A percentile compares a stretch with the other conserved stretches of the same genome.
Evolutionary conservation across 352 stramenopile genomes (phyloP).

Genomic region (Phytophthora ramorum): DNA sequence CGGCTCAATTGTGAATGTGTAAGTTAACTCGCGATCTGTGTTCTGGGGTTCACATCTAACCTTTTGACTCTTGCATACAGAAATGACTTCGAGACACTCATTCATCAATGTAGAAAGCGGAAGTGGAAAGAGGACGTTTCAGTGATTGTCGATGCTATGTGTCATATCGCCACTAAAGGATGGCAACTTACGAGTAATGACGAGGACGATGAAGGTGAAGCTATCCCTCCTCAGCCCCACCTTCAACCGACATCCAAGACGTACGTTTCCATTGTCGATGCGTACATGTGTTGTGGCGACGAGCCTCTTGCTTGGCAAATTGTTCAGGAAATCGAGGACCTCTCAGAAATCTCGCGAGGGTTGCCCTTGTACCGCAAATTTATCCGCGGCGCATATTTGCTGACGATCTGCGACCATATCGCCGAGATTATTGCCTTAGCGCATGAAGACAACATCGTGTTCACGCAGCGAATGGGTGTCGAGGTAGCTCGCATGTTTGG

Average conservation of each 20-base stretch:
- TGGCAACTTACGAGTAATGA: conserved; percentile 34
- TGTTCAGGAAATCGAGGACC: conserved; percentile 53
- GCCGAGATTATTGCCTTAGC: conserved; percentile 56
- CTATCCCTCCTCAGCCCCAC: conserved; percentile 58
- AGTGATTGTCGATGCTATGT: conserved; percentile 69
- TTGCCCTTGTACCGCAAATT: conserved; percentile 76
- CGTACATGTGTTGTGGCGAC: conserved; percentile 75
- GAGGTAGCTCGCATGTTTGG: conserved; percentile 76
- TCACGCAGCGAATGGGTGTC: conserved; percentile 71
- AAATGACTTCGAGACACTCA: conserved; percentile 84
- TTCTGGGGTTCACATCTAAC: background rate
- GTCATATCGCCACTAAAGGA: conserved; percentile 48
- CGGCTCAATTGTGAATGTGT: conserved; percentile 65
- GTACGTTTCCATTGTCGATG: conserved; percentile 75
- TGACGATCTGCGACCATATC: conserved; percentile 71
- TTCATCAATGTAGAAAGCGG: conserved; percentile 83
- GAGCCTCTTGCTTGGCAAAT: conserved; percentile 64
- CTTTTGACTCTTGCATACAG: conserved; percentile 31
- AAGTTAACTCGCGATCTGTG: conserved; percentile 11
- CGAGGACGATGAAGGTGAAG: background rate
- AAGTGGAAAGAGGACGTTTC: conserved; percentile 82
- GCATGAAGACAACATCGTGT: conserved; percentile 52
- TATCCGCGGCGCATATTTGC: conserved; percentile 67
- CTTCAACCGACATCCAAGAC: conserved; percentile 69
- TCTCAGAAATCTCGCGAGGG: conserved; percentile 50